Conservation (phyloP, 495 filamentous ascomycete genomes). For the Podospora conica region DNA sequence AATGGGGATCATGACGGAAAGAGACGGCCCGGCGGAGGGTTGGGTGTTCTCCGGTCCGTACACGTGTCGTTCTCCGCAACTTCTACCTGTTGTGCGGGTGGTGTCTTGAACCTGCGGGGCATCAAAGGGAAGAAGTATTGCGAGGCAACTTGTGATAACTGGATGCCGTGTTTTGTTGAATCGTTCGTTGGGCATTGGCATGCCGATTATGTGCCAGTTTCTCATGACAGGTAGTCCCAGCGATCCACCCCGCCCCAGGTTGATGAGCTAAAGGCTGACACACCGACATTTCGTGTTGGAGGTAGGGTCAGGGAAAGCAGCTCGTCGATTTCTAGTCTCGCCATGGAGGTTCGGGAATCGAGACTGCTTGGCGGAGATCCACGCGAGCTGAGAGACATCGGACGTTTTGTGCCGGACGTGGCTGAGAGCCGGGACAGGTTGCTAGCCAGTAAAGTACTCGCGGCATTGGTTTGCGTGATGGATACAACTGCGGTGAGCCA, state of each 20-base stretch:
- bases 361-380: background rate
- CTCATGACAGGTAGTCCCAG: background rate
- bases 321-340: background rate
- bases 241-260: background rate
- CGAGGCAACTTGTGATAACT: background rate
- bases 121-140: no score
- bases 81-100: no score
- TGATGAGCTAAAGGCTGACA: background rate
- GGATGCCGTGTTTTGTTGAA: no score
- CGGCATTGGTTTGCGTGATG: background rate
- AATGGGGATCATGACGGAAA: background rate
- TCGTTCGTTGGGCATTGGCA: no score
- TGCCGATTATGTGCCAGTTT: background rate
- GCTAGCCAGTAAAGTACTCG: background rate
- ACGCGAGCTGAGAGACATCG: background rate
- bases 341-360: background rate
- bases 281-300: slow-evolving; percentile 7
- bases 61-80: background rate
- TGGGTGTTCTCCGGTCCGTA: background rate
- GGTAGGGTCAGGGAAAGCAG: background rate
- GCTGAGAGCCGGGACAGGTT: background rate
- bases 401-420: background rate
- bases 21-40: background rate
- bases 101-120: no score
- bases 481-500: background rate